phyloP scores from a whole-genome alignment of 2,329 filamentous ascomycete genomes.

The Paramyrothecium roridum region DNA sequence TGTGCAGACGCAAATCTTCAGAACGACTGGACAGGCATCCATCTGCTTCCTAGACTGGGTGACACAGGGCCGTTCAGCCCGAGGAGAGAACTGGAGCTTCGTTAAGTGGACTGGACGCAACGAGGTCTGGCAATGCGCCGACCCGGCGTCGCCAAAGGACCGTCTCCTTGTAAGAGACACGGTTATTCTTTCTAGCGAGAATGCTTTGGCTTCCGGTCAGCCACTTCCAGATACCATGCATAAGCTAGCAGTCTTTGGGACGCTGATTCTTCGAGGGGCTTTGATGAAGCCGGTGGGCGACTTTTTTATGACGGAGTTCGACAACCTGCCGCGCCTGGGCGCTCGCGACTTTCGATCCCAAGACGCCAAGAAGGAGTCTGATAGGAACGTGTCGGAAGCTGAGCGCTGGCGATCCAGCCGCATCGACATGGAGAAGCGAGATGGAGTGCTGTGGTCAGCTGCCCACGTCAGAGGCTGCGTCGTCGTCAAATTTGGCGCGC shows the following conservation, averaged over 20 bases:
- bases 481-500: conserved; percentile 86
- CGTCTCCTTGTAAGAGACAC: conserved; percentile 82
- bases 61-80: conserved; percentile 77
- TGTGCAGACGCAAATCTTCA: conserved; percentile 79
- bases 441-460: conserved; percentile 75
- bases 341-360: conserved; percentile 69
- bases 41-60: conserved; percentile 93
- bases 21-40: conserved; percentile 52
- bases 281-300: conserved; percentile 62
- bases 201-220: conserved; percentile 33
- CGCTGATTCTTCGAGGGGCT: conserved; percentile 75
- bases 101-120: conserved; percentile 77
- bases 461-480: conserved; percentile 79
- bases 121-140: conserved; percentile 66
- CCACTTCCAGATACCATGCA: conserved; percentile 64
- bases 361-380: conserved; percentile 40
- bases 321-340: conserved; percentile 74
- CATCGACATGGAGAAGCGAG: conserved; percentile 53
- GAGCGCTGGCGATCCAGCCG: conserved; percentile 54
- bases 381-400: conserved; percentile 31
- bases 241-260: conserved; percentile 74
- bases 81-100: conserved; percentile 87
- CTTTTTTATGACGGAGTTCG: conserved; percentile 80
- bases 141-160: conserved; percentile 28
- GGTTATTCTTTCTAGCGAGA: conserved; percentile 65